Conservation (phyloP, 2,329 filamentous ascomycete genomes). For the Cordyceps fumosorosea region DNA sequence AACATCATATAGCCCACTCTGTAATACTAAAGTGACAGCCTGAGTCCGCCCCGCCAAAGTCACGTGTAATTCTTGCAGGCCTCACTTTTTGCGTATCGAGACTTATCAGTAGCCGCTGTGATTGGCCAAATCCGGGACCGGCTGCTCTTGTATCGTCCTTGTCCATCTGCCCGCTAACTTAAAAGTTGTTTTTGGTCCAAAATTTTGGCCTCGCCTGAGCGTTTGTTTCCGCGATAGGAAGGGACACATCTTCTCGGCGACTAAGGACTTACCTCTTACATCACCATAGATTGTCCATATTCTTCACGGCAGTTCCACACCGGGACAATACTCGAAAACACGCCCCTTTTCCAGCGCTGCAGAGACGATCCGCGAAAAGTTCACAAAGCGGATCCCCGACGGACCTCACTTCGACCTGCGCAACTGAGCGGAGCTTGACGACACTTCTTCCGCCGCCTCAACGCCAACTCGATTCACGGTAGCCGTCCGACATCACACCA, state of each 20-base stretch:
- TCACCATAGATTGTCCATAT: background rate
- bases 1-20: too few species aligned
- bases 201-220: background rate
- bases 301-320: background rate
- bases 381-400: conserved; percentile 4
- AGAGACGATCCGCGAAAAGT: background rate
- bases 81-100: conserved; percentile 7
- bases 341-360: background rate
- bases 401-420: background rate
- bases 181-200: conserved; percentile 7
- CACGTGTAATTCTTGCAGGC: background rate
- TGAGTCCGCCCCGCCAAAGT: conserved; percentile 8
- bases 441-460: background rate
- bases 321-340: background rate
- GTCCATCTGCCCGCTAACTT: conserved; percentile 3
- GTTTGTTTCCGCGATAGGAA: background rate
- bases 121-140: conserved; percentile 1
- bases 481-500: background rate
- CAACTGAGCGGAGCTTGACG: background rate
- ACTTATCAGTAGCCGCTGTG: background rate
- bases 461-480: background rate
- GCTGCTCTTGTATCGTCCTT: background rate
- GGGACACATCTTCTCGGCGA: background rate
- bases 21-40: background rate
- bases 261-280: background rate